Base-by-base conservation (phyloP, 225 moss, liverwort and hornwort genomes). In the Rhytidiadelphus loreus region DNA sequence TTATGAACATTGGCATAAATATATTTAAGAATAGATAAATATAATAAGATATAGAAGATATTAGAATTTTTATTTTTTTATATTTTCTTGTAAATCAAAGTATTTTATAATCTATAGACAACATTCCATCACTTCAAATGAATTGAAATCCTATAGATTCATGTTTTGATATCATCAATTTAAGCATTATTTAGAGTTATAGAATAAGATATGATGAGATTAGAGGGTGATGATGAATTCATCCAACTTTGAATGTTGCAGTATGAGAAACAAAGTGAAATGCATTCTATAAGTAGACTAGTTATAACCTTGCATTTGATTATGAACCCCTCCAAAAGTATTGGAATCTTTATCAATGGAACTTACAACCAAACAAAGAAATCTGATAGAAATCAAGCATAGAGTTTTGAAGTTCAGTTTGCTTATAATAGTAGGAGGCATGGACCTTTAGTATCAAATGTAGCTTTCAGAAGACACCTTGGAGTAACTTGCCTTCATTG, bases 101-200 rank as follows among this genome's bases (percentile, higher is more conserved):
- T 52, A 21, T 22, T 53, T 35, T 22, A 35, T 53, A 22, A 76
- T 5, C 35, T 37, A n/a, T 16, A 77, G 37, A 37, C 16, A 24
- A 6, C 0, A 24, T 55, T 0, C 1, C 0, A 37, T 0, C 0
- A 24, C 25, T 24, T 9, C 0, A 24, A 2, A 56, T 4, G 4
- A 55, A 25, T n/a, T 77, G 9, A 77, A 77, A 24, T 2, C 14
- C 10, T 24, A 10, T 37, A 16, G 4, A 37, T 0, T 55, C 4
- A 13, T 35, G 2, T 52, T 52, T 74, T 58, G 10, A 12, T 13
- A 52, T 48, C 30, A 73, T 44, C 2, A 30, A 30, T 18, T 48
- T 20, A 7, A 74, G 4, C 4, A 20, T 48, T 76, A n/a, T n/a
- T n/a, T n/a, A 3, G 0, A 8, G 13, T 14, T 23, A 35, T 35